Conservation (phyloP, 768 basidiomycete genomes). For the Amanita subjunquillea region DNA sequence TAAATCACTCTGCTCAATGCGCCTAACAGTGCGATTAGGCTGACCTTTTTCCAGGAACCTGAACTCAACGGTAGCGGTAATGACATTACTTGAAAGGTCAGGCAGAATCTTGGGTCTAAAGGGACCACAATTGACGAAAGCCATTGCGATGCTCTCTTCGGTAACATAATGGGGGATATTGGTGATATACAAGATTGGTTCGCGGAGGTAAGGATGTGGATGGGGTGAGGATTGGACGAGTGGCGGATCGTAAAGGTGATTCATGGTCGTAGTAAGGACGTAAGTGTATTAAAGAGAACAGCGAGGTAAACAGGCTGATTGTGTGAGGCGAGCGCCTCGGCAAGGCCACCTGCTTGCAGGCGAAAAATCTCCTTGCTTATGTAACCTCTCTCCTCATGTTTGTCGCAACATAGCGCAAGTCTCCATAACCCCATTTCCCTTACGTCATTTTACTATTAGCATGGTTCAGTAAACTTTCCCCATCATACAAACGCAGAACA, state of each 20-base stretch:
- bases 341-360: conserved; percentile 6
- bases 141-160: conserved; percentile 68
- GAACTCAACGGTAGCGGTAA: conserved; percentile 78
- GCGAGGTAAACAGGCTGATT: conserved; percentile 4
- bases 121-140: conserved; percentile 67
- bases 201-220: conserved; percentile 77
- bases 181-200: conserved; percentile 74
- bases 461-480: neutral
- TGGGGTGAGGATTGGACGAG: conserved; percentile 25
- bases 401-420: neutral
- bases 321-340: conserved; percentile 18
- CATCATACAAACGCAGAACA: conserved; percentile 7
- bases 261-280: conserved; percentile 28
- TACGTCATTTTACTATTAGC: neutral
- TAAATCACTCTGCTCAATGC: neutral
- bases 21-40: conserved; percentile 11
- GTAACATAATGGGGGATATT: conserved; percentile 63
- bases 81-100: conserved; percentile 38
- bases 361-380: neutral
- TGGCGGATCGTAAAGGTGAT: conserved; percentile 28
- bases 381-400: neutral
- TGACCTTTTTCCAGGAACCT: conserved; percentile 72
- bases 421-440: neutral
- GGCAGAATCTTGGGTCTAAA: conserved; percentile 71
- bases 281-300: conserved; percentile 2